Conservation (phyloP, 768 basidiomycete species). For the Cytidiella melzeri region DNA sequence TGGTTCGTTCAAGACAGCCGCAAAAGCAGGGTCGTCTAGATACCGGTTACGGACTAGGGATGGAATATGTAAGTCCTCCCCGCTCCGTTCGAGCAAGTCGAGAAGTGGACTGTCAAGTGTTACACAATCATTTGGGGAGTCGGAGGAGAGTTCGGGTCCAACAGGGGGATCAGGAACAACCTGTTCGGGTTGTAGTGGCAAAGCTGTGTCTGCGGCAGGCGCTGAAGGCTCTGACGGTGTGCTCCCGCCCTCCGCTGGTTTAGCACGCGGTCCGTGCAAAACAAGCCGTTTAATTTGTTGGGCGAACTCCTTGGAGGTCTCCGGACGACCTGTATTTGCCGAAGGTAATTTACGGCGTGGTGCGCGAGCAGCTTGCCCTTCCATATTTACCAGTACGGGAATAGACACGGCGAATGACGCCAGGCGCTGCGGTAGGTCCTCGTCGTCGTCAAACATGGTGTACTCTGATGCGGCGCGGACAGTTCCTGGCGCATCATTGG, state of each 20-base stretch:
- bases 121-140: too few species aligned
- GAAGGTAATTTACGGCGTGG: not conserved
- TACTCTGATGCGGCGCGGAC: constrained; percentile 18
- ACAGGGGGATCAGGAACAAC: too few species aligned
- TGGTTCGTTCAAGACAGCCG: constrained; percentile 17
- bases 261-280: constrained; percentile 6
- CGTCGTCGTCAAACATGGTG: constrained; percentile 11
- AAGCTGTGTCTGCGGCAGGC: too few species aligned
- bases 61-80: constrained; percentile 12
- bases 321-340: constrained; percentile 8
- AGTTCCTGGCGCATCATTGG: constrained; percentile 17
- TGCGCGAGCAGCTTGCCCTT: too few species aligned
- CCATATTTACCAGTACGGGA: too few species aligned
- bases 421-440: not conserved
- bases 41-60: constrained; percentile 18
- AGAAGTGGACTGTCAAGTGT: too few species aligned
- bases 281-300: constrained; percentile 4
- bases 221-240: too few species aligned
- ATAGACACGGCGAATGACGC: too few species aligned
- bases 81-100: too few species aligned
- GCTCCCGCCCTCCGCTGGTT: constrained; percentile 4
- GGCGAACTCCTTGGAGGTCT: constrained; percentile 7
- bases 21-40: constrained; percentile 26
- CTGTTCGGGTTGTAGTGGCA: too few species aligned
- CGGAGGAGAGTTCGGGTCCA: too few species aligned